Evolutionary conservation across 768 basidiomycete genomes (phyloP).

Genomic region (Peribolospora kevripleyi): DNA sequence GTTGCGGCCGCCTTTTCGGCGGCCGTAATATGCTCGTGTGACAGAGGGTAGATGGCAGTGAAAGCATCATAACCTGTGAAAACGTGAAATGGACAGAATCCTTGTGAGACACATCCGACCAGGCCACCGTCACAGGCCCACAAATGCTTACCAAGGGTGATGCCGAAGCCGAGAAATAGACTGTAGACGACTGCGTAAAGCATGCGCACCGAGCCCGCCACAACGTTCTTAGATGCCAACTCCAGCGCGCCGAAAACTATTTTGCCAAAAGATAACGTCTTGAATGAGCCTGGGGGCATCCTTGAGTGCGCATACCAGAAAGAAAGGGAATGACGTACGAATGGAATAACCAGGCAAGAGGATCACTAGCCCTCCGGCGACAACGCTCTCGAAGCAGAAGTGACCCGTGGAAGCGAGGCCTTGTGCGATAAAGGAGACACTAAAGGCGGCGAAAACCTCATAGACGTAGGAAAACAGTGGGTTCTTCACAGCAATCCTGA

Average conservation of each 20-base stretch:
- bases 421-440: slow-evolving; percentile 23
- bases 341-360: slow-evolving; percentile 19
- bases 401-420: slow-evolving; percentile 20
- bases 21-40: slow-evolving; percentile 26
- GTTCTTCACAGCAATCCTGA: slow-evolving; percentile 37
- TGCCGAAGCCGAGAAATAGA: slow-evolving; percentile 55
- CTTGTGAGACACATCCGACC: too few species aligned
- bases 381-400: slow-evolving; percentile 24
- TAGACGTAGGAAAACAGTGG: slow-evolving; percentile 71
- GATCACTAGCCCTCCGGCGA: slow-evolving; percentile 22
- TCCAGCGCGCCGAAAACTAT: slow-evolving; percentile 60
- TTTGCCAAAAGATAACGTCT: too few species aligned
- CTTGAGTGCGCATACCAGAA: not conserved
- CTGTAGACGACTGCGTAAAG: slow-evolving; percentile 74
- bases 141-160: slow-evolving; percentile 36
- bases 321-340: slow-evolving; percentile 4
- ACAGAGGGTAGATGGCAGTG: slow-evolving; percentile 37
- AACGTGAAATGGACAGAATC: too few species aligned
- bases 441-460: slow-evolving; percentile 29
- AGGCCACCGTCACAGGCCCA: too few species aligned
- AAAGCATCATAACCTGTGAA: slow-evolving; percentile 35
- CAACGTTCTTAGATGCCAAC: slow-evolving; percentile 61
- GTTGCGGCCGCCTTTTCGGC: slow-evolving; percentile 32
- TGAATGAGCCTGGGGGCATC: too few species aligned
- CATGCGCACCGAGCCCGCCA: slow-evolving; percentile 65